These are phyloP conservation scores for Penicillium sp. DNA, from an alignment of 2,329 filamentous ascomycete genomes.

Conservation along the genomic window DNA sequence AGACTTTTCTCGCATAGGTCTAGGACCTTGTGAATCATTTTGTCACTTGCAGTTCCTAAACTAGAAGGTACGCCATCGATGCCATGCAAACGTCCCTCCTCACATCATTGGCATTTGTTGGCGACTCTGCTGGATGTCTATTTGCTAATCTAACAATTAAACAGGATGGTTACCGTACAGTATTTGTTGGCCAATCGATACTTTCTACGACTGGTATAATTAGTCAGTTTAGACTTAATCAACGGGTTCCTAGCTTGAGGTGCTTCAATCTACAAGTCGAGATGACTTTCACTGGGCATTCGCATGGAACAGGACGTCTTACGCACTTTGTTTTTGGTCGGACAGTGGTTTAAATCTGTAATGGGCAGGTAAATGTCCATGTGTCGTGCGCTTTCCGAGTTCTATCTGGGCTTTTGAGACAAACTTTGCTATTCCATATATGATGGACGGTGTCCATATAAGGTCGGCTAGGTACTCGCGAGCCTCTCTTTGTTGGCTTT, in stretches of 20 bases:
- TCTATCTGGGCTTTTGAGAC: not conserved
- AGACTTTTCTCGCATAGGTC: not conserved
- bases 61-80: constrained; percentile 15
- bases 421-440: not conserved
- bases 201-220: not conserved
- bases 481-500: not conserved
- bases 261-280: not conserved
- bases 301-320: not conserved
- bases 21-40: constrained; percentile 8
- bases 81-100: constrained; percentile 16
- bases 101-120: constrained; percentile 24
- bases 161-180: constrained; percentile 19
- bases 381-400: not conserved
- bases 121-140: constrained; percentile 26
- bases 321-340: not conserved
- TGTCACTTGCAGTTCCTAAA: constrained; percentile 2
- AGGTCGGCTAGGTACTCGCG: not conserved
- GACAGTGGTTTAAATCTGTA: not conserved
- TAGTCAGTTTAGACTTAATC: not conserved
- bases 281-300: not conserved
- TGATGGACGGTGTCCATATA: not conserved
- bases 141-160: constrained; percentile 24
- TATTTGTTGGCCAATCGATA: constrained; percentile 18
- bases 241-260: not conserved
- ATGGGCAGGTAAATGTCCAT: not conserved